phyloP scores from a whole-genome alignment of 1,284 basidiomycete species.

The Trametes sp. region DNA sequence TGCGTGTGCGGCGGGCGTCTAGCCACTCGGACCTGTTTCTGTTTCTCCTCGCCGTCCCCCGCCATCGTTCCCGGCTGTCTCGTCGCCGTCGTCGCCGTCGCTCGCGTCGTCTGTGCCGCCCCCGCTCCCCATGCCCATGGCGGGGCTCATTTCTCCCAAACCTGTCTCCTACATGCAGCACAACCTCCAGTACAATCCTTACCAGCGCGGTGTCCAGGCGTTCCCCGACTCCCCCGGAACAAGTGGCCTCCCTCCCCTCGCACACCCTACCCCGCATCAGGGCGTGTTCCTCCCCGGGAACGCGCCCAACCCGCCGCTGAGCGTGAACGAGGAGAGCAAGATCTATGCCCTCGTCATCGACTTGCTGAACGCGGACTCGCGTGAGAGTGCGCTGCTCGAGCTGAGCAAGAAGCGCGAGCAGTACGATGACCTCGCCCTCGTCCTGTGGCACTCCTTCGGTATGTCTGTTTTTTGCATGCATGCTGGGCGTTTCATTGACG shows the following conservation, averaged over 20 bases:
- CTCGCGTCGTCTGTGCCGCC: conserved; percentile 18
- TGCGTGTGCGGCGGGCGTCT: not conserved
- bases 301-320: conserved; percentile 39
- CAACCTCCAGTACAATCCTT: conserved; percentile 58
- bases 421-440: conserved; percentile 97
- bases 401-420: conserved; percentile 99
- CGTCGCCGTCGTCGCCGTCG: conserved; percentile 15
- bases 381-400: conserved; percentile 91
- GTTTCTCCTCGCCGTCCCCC: conserved; percentile 1
- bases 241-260: conserved; percentile 47
- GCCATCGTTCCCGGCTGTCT: conserved; percentile 13
- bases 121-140: conserved; percentile 50
- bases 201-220: conserved; percentile 42
- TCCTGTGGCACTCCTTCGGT: conserved; percentile 99
- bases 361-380: conserved; percentile 79
- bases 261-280: conserved; percentile 61
- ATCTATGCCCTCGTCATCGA: conserved; percentile 87
- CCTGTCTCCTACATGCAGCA: conserved; percentile 70
- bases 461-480: conserved; percentile 41
- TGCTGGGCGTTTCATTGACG: not conserved
- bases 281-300: conserved; percentile 47
- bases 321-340: conserved; percentile 75
- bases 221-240: conserved; percentile 43
- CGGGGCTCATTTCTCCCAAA: conserved; percentile 64
- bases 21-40: not conserved